A percentile compares a stretch with the other conserved stretches of the same genome.
These are phyloP conservation scores for Leucogyrophana mollusca DNA, from an alignment of 768 basidiomycete species.

Conservation along the genomic window DNA sequence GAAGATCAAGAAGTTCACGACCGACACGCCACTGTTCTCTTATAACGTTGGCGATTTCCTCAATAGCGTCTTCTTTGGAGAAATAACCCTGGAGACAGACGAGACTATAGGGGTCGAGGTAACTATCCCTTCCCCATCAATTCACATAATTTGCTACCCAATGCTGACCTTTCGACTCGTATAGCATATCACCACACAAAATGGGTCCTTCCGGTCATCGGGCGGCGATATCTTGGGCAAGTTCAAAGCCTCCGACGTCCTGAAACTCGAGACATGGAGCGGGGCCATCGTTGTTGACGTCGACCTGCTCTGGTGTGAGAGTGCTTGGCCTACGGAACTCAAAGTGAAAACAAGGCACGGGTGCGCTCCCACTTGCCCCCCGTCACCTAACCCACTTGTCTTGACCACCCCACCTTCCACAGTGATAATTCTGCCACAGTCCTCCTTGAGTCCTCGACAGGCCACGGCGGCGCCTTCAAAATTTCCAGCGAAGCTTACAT, in stretches of 20 bases:
- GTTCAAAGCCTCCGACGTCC: constrained; percentile 34
- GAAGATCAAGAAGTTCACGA: constrained; percentile 41
- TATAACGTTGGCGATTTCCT: constrained; percentile 37
- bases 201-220: constrained; percentile 31
- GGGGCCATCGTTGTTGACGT: constrained; percentile 38
- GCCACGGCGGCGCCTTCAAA: constrained; percentile 29
- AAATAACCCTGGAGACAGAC: constrained; percentile 35
- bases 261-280: constrained; percentile 38
- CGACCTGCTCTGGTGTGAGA: constrained; percentile 29
- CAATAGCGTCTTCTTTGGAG: constrained; percentile 34
- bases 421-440: constrained; percentile 25
- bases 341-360: constrained; percentile 39
- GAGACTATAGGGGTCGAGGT: constrained; percentile 34
- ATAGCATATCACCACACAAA: constrained; percentile 32
- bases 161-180: no score
- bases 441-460: constrained; percentile 29
- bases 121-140: constrained; percentile 1
- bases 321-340: constrained; percentile 25
- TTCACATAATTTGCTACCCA: no score
- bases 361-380: constrained; percentile 26
- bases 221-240: constrained; percentile 47
- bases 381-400: neutral
- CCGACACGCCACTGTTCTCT: constrained; percentile 37
- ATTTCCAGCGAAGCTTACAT: constrained; percentile 30
- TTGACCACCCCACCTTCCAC: constrained; percentile 12